These are phyloP conservation scores for Kuraishia piskuri DNA, from an alignment of 805 yeast species.

Conservation along the genomic window DNA sequence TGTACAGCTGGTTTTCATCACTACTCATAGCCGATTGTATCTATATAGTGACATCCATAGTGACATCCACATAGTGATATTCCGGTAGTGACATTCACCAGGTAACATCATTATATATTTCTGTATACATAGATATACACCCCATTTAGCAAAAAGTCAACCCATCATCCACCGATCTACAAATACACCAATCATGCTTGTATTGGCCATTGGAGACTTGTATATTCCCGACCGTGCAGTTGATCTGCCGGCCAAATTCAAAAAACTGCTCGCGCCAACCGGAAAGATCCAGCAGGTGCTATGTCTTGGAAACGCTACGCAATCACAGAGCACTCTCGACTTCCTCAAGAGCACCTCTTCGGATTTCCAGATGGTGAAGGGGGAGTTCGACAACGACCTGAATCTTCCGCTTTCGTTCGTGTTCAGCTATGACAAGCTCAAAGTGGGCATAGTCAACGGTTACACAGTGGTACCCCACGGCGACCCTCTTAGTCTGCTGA, in stretches of 20 bases:
- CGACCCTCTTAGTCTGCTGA: slow-evolving; percentile 77
- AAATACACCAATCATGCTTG: slow-evolving; percentile 35
- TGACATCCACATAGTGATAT: too few relatives aligned
- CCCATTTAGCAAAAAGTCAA: background rate
- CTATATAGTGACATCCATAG: too few relatives aligned
- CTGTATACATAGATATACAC: background rate
- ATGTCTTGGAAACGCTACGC: slow-evolving; percentile 77
- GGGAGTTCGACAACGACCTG: slow-evolving; percentile 62
- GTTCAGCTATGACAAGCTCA: slow-evolving; percentile 59
- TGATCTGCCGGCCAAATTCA: slow-evolving; percentile 55
- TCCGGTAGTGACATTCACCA: too few relatives aligned
- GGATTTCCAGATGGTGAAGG: slow-evolving; percentile 68
- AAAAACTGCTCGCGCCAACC: slow-evolving; percentile 62
- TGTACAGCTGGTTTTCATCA: too few relatives aligned
- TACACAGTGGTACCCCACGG: slow-evolving; percentile 74
- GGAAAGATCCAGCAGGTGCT: slow-evolving; percentile 81
- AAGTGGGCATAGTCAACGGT: slow-evolving; percentile 82
- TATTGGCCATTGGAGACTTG: slow-evolving; percentile 81
- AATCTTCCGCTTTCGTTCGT: slow-evolving; percentile 51
- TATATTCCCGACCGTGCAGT: slow-evolving; percentile 83
- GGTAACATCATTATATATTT: background rate
- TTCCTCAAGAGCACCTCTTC: slow-evolving; percentile 64
- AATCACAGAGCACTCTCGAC: slow-evolving; percentile 51
- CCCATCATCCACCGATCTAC: background rate
- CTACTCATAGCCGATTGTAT: too few relatives aligned